Percentiles rank a stretch among this genome's conserved stretches.
Evolutionary conservation across 768 basidiomycete genomes (phyloP).

Genomic region (Lactarius indigo): DNA sequence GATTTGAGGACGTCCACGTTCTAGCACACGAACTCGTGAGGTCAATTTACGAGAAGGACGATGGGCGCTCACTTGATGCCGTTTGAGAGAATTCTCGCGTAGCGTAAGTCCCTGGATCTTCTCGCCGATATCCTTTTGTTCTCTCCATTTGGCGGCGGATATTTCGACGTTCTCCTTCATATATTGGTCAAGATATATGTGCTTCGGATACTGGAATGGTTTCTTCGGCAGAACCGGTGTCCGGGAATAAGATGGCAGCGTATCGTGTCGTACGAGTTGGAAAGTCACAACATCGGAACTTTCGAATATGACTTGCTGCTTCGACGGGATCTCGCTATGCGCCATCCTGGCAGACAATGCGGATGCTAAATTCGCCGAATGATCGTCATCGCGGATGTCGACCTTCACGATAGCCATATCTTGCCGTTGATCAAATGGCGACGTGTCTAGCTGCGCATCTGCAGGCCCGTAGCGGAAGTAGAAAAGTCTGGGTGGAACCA

Average conservation of each 20-base stretch:
- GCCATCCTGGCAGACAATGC: constrained; percentile 33
- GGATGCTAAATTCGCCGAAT: constrained; percentile 58
- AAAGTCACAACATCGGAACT: constrained; percentile 66
- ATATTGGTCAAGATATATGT: constrained; percentile 72
- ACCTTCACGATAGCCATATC: constrained; percentile 51
- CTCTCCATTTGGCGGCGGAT: constrained; percentile 35
- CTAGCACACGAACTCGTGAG: constrained; percentile 34
- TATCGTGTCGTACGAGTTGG: constrained; percentile 38
- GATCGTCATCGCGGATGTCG: constrained; percentile 41
- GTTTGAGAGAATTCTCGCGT: constrained; percentile 47
- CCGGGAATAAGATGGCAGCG: constrained; percentile 25
- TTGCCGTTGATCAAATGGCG: constrained; percentile 28
- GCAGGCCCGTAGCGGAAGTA: constrained; percentile 54
- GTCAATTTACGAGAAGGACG: neutral
- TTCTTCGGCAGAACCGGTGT: constrained; percentile 24
- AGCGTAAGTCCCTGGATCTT: constrained; percentile 47
- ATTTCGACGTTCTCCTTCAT: constrained; percentile 52
- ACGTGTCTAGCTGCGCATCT: constrained; percentile 34
- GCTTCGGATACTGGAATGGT: constrained; percentile 56
- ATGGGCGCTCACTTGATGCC: constrained; percentile 45
- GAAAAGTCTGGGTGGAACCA: constrained; percentile 40
- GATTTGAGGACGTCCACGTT: constrained; percentile 60
- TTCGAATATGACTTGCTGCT: constrained; percentile 56
- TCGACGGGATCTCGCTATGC: constrained; percentile 29
- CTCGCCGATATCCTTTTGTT: constrained; percentile 40